Base-by-base conservation (phyloP, 106 monocot genomes). In the Allium sativum region DNA sequence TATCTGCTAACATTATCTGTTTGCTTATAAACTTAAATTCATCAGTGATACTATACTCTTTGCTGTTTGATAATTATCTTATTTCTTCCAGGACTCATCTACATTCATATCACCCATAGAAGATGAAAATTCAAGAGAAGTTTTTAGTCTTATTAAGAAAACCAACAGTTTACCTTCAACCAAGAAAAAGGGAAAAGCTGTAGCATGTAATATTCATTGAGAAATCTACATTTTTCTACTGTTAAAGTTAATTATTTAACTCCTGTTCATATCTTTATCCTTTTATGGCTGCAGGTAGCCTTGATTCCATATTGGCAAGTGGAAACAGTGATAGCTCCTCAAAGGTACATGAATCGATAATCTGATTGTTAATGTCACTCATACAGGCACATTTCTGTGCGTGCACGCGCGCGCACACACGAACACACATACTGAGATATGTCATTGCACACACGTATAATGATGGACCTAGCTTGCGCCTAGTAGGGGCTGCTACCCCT, bases 111-210 rank as follows among this genome's bases (percentile, higher is more conserved):
- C 88, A 56, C 85, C 84, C 17, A 41, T 70, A 18, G 88, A 85
- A 40, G 81, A 92, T 61, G 85, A 85, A 44, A 58, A 76, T 57
- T 98, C 98, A 21, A 73, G 67, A 51, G 82, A 88, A 70, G 58
- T 98, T 70, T 98, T 88, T 71, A 70, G 88, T 72, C 98, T 92
- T 40, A 98, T 98, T 56, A 91, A 80, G 67, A 98, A 92, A 76
- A 45, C 88, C 21, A 98, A 98, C 47, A 80, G 74, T 48, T 77
- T 77, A 9, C 80, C 76, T 65, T 71, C 68, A 46, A 57, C 85
- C 48, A 91, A 78, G 72, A 95, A 71, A 67, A 84, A 56, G 79
- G 74, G 63, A 51, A 92, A 73, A 68, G 31, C 68, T 12, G 52
- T 68, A 18, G 48, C 80, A 73, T 68, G 98, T 87, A 85, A 79